phyloP scores from a whole-genome alignment of 768 basidiomycete species.

The Mycena amicta region DNA sequence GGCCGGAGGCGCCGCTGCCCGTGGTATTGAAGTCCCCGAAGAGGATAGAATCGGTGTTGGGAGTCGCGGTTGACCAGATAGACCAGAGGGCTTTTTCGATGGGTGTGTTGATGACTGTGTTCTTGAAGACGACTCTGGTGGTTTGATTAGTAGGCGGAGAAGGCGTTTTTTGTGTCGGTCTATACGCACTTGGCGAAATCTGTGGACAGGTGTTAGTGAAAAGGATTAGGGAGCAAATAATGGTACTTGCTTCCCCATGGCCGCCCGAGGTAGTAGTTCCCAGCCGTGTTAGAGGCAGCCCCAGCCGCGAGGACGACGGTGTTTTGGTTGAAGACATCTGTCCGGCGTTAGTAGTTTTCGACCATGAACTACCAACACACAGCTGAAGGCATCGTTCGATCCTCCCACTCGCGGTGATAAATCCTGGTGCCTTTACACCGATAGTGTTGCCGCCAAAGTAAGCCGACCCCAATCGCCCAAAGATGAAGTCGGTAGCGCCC shows the following conservation, averaged over 20 bases:
- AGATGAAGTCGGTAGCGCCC: conserved; percentile 56
- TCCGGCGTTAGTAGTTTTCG: background rate
- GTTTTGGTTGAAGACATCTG: conserved; percentile 50
- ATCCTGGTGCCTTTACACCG: conserved; percentile 45
- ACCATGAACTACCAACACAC: conserved; percentile 30
- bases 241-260: conserved; percentile 46
- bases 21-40: conserved; percentile 51
- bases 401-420: conserved; percentile 52
- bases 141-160: background rate
- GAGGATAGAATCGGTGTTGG: conserved; percentile 44
- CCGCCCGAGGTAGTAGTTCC: conserved; percentile 46
- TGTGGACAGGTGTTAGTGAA: conserved; percentile 16
- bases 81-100: conserved; percentile 50
- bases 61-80: conserved; percentile 41
- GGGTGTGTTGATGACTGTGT: conserved; percentile 43
- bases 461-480: conserved; percentile 37
- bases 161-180: conserved; percentile 12
- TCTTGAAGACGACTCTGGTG: conserved; percentile 50
- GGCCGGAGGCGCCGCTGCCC: conserved; percentile 40
- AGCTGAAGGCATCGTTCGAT: conserved; percentile 47
- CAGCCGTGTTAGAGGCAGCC: conserved; percentile 38
- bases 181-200: conserved; percentile 51
- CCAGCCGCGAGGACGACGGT: conserved; percentile 44
- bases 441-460: conserved; percentile 56
- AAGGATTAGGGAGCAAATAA: too few relatives aligned